Evolutionary conservation across 2,329 filamentous ascomycete genomes (phyloP).

Genomic region (Beauveria brongniartii): DNA sequence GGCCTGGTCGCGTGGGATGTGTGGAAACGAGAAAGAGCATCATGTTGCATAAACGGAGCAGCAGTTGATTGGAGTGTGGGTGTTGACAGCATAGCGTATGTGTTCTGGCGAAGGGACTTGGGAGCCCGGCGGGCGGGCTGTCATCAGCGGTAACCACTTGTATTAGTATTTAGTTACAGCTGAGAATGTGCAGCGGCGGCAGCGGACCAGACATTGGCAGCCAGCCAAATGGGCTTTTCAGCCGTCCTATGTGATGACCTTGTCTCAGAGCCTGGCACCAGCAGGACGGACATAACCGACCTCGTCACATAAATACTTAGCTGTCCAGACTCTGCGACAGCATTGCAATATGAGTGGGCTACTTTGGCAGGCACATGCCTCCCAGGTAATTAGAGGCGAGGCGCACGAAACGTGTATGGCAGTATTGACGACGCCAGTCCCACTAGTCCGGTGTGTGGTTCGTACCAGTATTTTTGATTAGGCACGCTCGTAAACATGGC

Average conservation of each 20-base stretch:
- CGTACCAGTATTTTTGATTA: neutral
- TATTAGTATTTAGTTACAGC: neutral
- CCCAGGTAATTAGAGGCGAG: neutral
- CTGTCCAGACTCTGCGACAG: constrained; percentile 1
- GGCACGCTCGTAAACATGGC: neutral
- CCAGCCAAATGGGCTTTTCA: neutral
- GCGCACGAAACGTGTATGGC: neutral
- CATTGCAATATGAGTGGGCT: constrained; percentile 1
- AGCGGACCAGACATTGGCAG: neutral
- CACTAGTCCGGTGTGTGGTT: neutral
- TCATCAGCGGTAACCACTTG: no score
- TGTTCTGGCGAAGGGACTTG: neutral
- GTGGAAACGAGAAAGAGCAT: neutral
- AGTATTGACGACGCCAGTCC: neutral
- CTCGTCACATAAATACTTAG: neutral
- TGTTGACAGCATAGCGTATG: neutral
- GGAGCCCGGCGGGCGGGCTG: no score
- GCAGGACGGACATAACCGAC: neutral
- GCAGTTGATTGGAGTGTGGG: neutral
- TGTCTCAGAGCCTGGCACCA: neutral
- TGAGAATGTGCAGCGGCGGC: neutral
- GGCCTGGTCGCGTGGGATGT: neutral
- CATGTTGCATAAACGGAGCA: neutral
- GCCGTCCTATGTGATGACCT: neutral
- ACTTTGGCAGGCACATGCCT: constrained; percentile 2